Evolutionary conservation across 1,284 basidiomycete species (phyloP).

Genomic region (Chiua sp.): DNA sequence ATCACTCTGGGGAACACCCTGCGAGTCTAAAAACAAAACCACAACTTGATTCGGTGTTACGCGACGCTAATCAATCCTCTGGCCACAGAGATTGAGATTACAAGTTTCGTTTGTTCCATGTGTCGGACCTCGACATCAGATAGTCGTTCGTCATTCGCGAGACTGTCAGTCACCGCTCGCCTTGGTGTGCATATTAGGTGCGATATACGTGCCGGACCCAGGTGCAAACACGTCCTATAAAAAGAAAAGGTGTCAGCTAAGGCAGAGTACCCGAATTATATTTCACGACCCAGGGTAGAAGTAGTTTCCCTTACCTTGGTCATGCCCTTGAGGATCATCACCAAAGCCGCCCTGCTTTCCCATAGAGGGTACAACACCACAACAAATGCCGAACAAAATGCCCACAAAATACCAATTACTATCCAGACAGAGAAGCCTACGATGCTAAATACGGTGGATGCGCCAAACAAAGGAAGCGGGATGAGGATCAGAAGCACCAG

Average conservation of each 20-base stretch:
- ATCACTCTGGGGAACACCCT: no score
- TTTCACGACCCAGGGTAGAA: background rate
- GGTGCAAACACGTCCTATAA: slow-evolving; percentile 52
- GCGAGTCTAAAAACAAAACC: no score
- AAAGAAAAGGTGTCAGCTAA: slow-evolving; percentile 4
- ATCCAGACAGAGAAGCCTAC: slow-evolving; percentile 78
- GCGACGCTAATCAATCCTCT: no score
- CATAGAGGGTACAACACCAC: slow-evolving; percentile 87
- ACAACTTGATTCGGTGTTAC: no score
- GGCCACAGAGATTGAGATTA: no score
- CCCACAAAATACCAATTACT: slow-evolving; percentile 83
- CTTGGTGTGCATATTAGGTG: slow-evolving; percentile 1
- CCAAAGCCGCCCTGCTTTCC: slow-evolving; percentile 77
- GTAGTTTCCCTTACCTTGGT: slow-evolving; percentile 52
- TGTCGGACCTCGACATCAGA: no score
- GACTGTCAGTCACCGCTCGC: slow-evolving; percentile 6
- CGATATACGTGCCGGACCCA: slow-evolving; percentile 55
- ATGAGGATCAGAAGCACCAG: slow-evolving; percentile 72
- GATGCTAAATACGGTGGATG: slow-evolving; percentile 71
- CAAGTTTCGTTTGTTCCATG: no score
- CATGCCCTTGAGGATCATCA: slow-evolving; percentile 63
- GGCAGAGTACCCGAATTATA: no score
- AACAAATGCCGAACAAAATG: slow-evolving; percentile 74
- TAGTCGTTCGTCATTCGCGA: background rate
- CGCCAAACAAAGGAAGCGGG: slow-evolving; percentile 86